Conservation (phyloP, 257 asterid genomes). For the Solanum etuberosum region DNA sequence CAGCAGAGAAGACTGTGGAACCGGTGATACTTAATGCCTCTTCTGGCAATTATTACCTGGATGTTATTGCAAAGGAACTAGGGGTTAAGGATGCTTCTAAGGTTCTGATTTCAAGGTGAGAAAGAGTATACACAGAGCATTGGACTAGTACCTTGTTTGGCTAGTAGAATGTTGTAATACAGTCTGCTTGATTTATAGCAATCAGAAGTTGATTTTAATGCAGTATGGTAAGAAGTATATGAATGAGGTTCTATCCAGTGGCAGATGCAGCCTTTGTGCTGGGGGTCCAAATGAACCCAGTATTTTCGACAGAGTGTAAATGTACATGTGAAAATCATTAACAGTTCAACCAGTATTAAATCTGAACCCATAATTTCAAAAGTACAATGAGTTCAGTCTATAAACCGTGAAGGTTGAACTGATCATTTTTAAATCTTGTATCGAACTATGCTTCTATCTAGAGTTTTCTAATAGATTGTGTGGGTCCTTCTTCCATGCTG, state of each 20-base stretch:
- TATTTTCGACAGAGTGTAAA: background rate
- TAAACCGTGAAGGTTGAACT: background rate
- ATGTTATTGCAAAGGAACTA: slow-evolving; percentile 56
- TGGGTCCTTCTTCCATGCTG: background rate
- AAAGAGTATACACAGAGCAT: background rate
- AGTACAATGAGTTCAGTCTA: background rate
- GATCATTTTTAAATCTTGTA: background rate
- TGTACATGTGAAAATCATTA: background rate
- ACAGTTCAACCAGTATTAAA: background rate
- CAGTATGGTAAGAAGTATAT: background rate
- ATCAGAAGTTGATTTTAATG: background rate
- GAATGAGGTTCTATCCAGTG: background rate
- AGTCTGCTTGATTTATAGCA: background rate
- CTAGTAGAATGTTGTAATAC: background rate
- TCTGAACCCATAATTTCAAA: background rate
- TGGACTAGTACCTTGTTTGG: background rate
- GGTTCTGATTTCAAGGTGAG: slow-evolving; percentile 73
- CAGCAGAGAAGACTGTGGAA: slow-evolving; percentile 36
- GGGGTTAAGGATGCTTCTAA: slow-evolving; percentile 54
- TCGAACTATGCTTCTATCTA: background rate
- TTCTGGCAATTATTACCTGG: slow-evolving; percentile 60
- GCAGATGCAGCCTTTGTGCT: background rate
- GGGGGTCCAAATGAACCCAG: background rate
- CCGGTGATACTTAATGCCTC: slow-evolving; percentile 35
- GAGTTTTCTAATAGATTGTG: background rate